These are phyloP conservation scores for Dactylellina sp. DNA, from an alignment of 2,329 filamentous ascomycete species.

Conservation along the genomic window DNA sequence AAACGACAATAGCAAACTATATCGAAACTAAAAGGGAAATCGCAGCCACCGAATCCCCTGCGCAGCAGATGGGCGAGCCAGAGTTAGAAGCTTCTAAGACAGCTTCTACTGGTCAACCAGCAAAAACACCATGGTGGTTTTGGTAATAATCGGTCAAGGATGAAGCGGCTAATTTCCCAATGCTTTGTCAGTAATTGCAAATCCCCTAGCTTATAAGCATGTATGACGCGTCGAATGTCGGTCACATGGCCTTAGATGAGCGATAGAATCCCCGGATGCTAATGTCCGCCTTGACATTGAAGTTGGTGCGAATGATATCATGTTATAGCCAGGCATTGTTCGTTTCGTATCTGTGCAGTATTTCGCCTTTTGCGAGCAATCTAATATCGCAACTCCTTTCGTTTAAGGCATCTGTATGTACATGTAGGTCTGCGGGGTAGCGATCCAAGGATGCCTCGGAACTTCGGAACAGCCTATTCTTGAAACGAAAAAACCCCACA, in stretches of 20 bases:
- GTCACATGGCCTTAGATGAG: slow-evolving; percentile 35
- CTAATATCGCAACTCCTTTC: no score
- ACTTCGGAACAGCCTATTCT: slow-evolving; percentile 51
- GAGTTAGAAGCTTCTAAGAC: neutral
- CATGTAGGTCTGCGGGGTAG: neutral
- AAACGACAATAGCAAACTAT: neutral
- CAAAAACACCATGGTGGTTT: slow-evolving; percentile 35
- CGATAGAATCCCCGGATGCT: neutral
- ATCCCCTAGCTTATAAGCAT: slow-evolving; percentile 7
- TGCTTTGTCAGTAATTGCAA: slow-evolving; percentile 55
- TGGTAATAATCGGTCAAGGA: slow-evolving; percentile 19
- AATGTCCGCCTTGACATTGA: neutral
- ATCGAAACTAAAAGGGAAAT: neutral
- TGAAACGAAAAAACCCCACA: slow-evolving; percentile 38
- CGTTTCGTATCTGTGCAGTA: no score
- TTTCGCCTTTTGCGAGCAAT: no score
- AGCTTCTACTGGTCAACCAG: neutral
- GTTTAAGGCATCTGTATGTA: no score
- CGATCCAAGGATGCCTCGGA: slow-evolving; percentile 30
- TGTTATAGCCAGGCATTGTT: neutral
- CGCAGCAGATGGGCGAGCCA: neutral
- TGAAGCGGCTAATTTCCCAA: slow-evolving; percentile 36
- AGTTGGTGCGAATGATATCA: slow-evolving; percentile 10
- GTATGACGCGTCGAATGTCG: slow-evolving; percentile 44
- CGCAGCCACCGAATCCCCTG: neutral